Evolutionary conservation across 169 alveolate species (phyloP).

Genomic region (Plasmodium coatneyi): DNA sequence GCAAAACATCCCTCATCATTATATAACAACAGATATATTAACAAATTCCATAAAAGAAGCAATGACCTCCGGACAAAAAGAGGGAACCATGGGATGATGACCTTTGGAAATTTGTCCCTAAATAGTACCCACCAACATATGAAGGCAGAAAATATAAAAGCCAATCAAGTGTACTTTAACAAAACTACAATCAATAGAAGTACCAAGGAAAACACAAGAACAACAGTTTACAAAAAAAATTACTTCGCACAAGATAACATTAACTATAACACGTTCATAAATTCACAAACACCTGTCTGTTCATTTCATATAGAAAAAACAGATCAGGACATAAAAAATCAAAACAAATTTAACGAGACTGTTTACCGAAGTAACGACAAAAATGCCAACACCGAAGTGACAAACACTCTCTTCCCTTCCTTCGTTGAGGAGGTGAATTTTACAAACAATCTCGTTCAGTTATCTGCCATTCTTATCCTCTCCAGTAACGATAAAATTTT

Average conservation of each 20-base stretch:
- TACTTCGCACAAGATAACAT: conserved; percentile 65
- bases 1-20: conserved; percentile 17
- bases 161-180: neutral
- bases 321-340: conserved; percentile 65
- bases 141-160: conserved; percentile 24
- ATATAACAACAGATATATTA: conserved; percentile 54
- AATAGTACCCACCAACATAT: conserved; percentile 3
- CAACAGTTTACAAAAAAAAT: conserved; percentile 27
- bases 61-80: conserved; percentile 8
- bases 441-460: conserved; percentile 33
- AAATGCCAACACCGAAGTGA: neutral
- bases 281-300: conserved; percentile 55
- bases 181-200: conserved; percentile 3
- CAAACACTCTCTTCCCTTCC: neutral
- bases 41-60: conserved; percentile 34
- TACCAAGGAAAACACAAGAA: conserved; percentile 17
- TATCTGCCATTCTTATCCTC: conserved; percentile 57
- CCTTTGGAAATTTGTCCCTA: conserved; percentile 13
- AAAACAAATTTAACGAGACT: conserved; percentile 1
- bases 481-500: conserved; percentile 49
- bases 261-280: conserved; percentile 52
- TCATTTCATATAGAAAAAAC: conserved; percentile 72
- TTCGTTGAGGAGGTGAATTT: conserved; percentile 61
- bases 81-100: conserved; percentile 11
- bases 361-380: neutral